A percentile compares a stretch with the other conserved stretches of the same genome.
phyloP scores from a whole-genome alignment of 257 asterid species.

The Ilex aquifolium region DNA sequence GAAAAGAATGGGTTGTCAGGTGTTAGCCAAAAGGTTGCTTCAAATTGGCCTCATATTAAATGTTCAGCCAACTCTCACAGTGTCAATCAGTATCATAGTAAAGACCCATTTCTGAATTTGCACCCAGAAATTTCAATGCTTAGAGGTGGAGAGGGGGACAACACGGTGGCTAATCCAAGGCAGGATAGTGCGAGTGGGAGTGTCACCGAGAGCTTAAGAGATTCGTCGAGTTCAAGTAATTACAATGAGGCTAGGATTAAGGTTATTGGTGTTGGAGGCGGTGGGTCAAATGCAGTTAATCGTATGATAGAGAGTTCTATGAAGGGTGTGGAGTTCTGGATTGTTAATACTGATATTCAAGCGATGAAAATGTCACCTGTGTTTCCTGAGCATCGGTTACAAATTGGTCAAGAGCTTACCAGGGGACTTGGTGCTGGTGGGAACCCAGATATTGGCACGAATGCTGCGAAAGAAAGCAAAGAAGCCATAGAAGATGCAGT shows the following conservation, averaged over 20 bases:
- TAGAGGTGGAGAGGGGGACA: slow-evolving; percentile 53
- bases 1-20: slow-evolving; percentile 41
- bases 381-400: slow-evolving; percentile 61
- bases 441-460: slow-evolving; percentile 88
- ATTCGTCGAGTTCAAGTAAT: slow-evolving; percentile 37
- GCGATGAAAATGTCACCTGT: slow-evolving; percentile 90
- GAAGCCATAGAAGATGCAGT: slow-evolving; percentile 77
- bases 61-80: slow-evolving; percentile 63
- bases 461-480: slow-evolving; percentile 88
- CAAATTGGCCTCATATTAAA: slow-evolving; percentile 34
- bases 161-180: slow-evolving; percentile 33
- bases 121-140: slow-evolving; percentile 87
- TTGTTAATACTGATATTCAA: slow-evolving; percentile 88
- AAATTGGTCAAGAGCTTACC: slow-evolving; percentile 85
- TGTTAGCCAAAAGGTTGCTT: slow-evolving; percentile 25
- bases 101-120: slow-evolving; percentile 67
- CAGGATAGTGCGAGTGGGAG: slow-evolving; percentile 44
- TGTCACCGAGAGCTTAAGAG: slow-evolving; percentile 51
- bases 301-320: slow-evolving; percentile 89
- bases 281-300: slow-evolving; percentile 95
- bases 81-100: slow-evolving; percentile 44
- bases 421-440: slow-evolving; percentile 99
- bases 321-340: slow-evolving; percentile 98
- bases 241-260: slow-evolving; percentile 79
- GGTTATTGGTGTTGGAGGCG: slow-evolving; percentile 98